These are phyloP conservation scores for Lentinula sp. DNA, from an alignment of 768 basidiomycete species.

Conservation along the genomic window DNA sequence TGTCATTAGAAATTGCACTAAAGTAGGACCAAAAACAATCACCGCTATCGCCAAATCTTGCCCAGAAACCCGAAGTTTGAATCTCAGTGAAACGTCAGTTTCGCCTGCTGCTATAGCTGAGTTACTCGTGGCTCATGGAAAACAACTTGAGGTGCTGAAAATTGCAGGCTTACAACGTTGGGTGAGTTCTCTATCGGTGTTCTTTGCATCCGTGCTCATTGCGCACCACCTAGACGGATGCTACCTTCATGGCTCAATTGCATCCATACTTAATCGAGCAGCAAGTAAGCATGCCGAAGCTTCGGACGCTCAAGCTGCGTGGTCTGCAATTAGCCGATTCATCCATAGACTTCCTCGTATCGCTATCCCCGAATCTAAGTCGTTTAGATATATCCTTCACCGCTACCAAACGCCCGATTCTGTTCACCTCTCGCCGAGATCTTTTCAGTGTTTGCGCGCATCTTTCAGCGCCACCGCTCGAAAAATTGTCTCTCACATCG, in stretches of 20 bases:
- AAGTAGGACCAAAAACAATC: slow-evolving; percentile 45
- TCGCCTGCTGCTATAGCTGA: slow-evolving; percentile 41
- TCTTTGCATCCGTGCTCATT: neutral
- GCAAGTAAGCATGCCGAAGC: slow-evolving; percentile 26
- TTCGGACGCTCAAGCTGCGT: slow-evolving; percentile 55
- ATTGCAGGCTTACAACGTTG: slow-evolving; percentile 57
- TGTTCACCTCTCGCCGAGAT: slow-evolving; percentile 8
- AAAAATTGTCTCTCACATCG: slow-evolving; percentile 63
- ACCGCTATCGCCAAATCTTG: slow-evolving; percentile 37
- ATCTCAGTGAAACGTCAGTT: slow-evolving; percentile 57
- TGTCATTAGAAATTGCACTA: slow-evolving; percentile 47
- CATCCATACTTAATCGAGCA: slow-evolving; percentile 18
- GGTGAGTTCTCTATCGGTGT: slow-evolving; percentile 28
- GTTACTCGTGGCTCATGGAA: slow-evolving; percentile 32
- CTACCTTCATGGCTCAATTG: slow-evolving; percentile 40
- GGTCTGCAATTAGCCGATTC: slow-evolving; percentile 46
- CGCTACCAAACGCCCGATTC: slow-evolving; percentile 31
- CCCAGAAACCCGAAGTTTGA: slow-evolving; percentile 37
- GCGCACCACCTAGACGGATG: slow-evolving; percentile 43
- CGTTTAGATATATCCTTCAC: slow-evolving; percentile 68
- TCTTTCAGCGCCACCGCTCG: slow-evolving; percentile 23
- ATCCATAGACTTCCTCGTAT: slow-evolving; percentile 35
- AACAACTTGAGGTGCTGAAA: slow-evolving; percentile 49
- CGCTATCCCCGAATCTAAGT: slow-evolving; percentile 41
- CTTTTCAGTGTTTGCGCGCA: neutral